These are phyloP conservation scores for Fusarium sp. DNA, from an alignment of 2,329 filamentous ascomycete genomes.

Conservation along the genomic window DNA sequence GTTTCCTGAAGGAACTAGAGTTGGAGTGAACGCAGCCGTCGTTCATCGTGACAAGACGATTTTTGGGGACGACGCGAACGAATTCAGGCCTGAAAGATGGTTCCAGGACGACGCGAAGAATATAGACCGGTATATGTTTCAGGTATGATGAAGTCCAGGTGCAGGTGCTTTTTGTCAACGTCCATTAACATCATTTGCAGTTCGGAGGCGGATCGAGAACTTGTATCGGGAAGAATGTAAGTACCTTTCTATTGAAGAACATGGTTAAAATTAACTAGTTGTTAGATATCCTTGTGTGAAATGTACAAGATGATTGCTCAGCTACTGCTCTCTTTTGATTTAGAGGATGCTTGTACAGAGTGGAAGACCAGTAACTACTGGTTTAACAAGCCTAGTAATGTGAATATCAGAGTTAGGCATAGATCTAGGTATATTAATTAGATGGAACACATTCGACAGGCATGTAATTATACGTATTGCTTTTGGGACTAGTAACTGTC, in stretches of 20 bases:
- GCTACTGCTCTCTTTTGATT: background rate
- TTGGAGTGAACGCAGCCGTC: constrained; percentile 14
- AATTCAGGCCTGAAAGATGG: constrained; percentile 17
- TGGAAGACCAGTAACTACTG: background rate
- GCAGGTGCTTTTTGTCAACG: background rate
- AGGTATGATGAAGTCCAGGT: background rate
- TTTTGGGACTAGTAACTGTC: too few species aligned
- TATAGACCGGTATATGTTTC: background rate
- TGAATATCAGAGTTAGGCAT: background rate
- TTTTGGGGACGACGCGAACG: constrained; percentile 14
- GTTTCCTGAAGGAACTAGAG: background rate
- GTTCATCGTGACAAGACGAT: constrained; percentile 10
- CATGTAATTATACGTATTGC: too few species aligned
- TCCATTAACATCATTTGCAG: background rate
- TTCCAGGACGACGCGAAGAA: background rate
- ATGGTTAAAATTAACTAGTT: background rate
- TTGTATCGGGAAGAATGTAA: background rate
- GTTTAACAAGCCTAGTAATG: background rate
- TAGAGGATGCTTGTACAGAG: background rate
- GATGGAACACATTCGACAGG: too few species aligned
- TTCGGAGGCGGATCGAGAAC: background rate
- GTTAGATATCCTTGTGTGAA: background rate
- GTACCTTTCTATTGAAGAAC: background rate
- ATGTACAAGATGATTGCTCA: background rate
- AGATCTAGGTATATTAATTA: background rate